Evolutionary conservation across 768 basidiomycete genomes (phyloP), one percentile per base, ranked within the genome.

Genomic region (Hypholoma fasciculare): DNA sequence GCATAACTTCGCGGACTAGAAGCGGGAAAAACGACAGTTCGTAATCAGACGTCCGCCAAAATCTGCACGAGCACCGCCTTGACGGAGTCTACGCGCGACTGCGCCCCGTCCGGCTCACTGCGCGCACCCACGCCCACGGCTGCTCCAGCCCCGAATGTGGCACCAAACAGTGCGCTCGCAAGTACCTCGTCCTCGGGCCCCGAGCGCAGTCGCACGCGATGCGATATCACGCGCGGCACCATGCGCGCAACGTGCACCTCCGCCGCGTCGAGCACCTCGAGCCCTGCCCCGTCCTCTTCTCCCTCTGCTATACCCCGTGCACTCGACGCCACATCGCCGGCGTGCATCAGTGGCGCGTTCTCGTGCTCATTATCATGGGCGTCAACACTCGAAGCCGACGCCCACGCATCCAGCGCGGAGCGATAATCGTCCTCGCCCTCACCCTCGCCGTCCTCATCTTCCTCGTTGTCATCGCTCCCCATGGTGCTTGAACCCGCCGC

Each of bases 181-280:
- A 92, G 69, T 2, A 90, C 71, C 67, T 92, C 88, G 57, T 90
- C 88, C 58, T 83, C 76, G 1, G 88, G 88, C 1, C 88, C 84
- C 67, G 85, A 81, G 38, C 90, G 78, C 55, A 90, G 81, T 50
- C 87, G 78, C 59, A 94, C 66, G 11, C 92, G 86, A 72, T 94
- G 92, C 7, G 88, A 86, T 30, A 93, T 79, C 0, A 87, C 84
- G 19, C 89, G 74, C 37, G 89, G 89, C 61, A 90, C 82, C 27
- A 91, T 84, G 58, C 88, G 80, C 56, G 88, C 88, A 61, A 90
- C 78, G 63, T 93, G 88, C 56, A 86, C 85, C 68, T 90, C 88
- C 5, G 87, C 87, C 4, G 89, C 84, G 57, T 89, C 88, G 61
- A 87, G 63, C 37, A 64, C 63, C 14, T 52, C n/a, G 9, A 51